Conservation (phyloP, 176 grass and related monocot species). For the Avena atlantica region DNA sequence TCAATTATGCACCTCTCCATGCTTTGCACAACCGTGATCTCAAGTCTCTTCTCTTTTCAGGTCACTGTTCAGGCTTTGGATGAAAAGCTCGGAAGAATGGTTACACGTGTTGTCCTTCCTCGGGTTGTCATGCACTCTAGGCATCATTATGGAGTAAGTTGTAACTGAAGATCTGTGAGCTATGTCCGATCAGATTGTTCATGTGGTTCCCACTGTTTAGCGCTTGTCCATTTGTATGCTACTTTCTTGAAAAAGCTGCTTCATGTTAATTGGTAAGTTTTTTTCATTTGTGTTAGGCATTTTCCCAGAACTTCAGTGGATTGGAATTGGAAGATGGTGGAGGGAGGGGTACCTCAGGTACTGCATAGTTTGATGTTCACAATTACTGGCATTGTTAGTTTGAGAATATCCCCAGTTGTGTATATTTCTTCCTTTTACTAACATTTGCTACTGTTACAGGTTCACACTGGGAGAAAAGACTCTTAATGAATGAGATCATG, state of each 20-base stretch:
- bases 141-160: constrained; percentile 96
- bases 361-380: constrained; percentile 3
- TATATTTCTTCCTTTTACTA: constrained; percentile 26
- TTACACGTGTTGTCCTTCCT: constrained; percentile 89
- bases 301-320: constrained; percentile 95
- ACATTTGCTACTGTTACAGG: constrained; percentile 50
- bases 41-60: constrained; percentile 44
- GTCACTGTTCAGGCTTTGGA: constrained; percentile 89
- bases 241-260: constrained; percentile 21
- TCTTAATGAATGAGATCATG: constrained; percentile 99
- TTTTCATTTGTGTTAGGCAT: constrained; percentile 64
- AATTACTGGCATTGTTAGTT: background rate
- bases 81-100: constrained; percentile 93
- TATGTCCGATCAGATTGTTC: constrained; percentile 7
- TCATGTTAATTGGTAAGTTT: constrained; percentile 25
- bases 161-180: constrained; percentile 33
- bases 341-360: constrained; percentile 99
- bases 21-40: constrained; percentile 6
- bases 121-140: constrained; percentile 98
- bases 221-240: constrained; percentile 29
- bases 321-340: constrained; percentile 98
- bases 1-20: background rate
- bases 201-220: background rate
- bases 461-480: constrained; percentile 99
- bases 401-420: constrained; percentile 15